phyloP scores from a whole-genome alignment of 805 yeast genomes.

The Suhomyces canberraensis region DNA sequence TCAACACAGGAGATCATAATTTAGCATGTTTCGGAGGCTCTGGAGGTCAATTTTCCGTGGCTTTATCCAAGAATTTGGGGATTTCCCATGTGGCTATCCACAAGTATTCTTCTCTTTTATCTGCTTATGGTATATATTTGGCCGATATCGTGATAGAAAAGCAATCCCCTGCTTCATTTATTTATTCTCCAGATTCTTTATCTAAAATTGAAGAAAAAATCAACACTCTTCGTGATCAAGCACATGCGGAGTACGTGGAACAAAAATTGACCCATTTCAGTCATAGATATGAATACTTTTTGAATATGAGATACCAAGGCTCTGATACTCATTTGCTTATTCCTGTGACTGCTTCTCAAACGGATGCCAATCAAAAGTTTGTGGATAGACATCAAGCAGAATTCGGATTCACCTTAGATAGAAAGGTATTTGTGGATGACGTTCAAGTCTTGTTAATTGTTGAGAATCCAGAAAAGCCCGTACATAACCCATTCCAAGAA shows the following conservation, averaged over 20 bases:
- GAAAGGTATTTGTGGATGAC: conserved; percentile 37
- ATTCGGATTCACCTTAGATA: conserved; percentile 36
- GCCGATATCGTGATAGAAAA: conserved; percentile 49
- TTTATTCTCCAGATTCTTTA: conserved; percentile 23
- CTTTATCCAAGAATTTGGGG: conserved; percentile 70
- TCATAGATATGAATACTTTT: conserved; percentile 56
- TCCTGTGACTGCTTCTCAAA: conserved; percentile 21
- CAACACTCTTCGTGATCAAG: conserved; percentile 39
- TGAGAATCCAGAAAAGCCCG: conserved; percentile 11
- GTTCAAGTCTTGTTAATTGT: conserved; percentile 27
- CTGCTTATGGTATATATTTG: conserved; percentile 85
- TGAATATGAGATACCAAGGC: conserved; percentile 81
- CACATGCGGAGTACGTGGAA: conserved; percentile 31
- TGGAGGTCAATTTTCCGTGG: conserved; percentile 87
- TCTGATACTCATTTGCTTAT: conserved; percentile 87
- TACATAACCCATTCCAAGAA: conserved; percentile 19
- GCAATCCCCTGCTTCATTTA: conserved; percentile 33
- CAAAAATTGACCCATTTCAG: conserved; percentile 51
- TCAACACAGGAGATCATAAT: conserved; percentile 59
- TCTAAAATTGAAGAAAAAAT: conserved; percentile 44
- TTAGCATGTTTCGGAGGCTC: conserved; percentile 90
- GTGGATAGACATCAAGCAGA: conserved; percentile 29
- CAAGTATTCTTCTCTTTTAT: conserved; percentile 75
- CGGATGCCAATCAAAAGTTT: conserved; percentile 23
- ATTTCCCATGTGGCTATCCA: conserved; percentile 69